A percentile compares a stretch with the other conserved stretches of the same genome.
phyloP scores from a whole-genome alignment of 257 asterid genomes.

The Paulownia fortunei region DNA sequence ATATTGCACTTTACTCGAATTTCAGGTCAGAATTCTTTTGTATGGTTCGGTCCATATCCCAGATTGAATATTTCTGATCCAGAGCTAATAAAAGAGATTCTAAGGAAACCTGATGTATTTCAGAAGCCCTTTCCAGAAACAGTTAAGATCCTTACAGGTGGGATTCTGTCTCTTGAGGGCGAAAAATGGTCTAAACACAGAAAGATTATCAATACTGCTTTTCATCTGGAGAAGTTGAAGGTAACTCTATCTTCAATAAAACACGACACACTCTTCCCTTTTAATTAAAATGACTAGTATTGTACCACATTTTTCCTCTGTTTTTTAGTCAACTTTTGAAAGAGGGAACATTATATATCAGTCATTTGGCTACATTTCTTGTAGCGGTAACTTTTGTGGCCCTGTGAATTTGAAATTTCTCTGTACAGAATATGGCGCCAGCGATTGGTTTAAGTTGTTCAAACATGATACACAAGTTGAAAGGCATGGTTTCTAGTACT shows the following conservation, averaged over 20 bases:
- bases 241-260: too few relatives aligned
- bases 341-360: not conserved
- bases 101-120: slow-evolving; percentile 16
- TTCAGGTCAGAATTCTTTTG: slow-evolving; percentile 27
- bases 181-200: slow-evolving; percentile 29
- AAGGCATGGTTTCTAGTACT: not conserved
- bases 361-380: not conserved
- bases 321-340: too few relatives aligned
- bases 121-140: slow-evolving; percentile 30
- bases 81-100: slow-evolving; percentile 34
- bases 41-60: slow-evolving; percentile 40
- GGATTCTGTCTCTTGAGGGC: slow-evolving; percentile 12
- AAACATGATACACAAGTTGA: slow-evolving; percentile 15
- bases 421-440: slow-evolving; percentile 18
- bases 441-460: slow-evolving; percentile 24
- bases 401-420: not conserved
- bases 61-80: slow-evolving; percentile 30
- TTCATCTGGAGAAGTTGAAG: slow-evolving; percentile 29
- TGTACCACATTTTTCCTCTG: too few relatives aligned
- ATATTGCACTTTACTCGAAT: not conserved
- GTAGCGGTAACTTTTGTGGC: not conserved
- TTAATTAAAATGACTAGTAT: too few relatives aligned
- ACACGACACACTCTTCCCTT: too few relatives aligned
- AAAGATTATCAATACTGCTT: slow-evolving; percentile 21
- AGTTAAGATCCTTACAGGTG: not conserved